Evolutionary conservation across 148 eudicot species (phyloP), one percentile per base, ranked within the genome.

Genomic region (Persicaria maculosa): DNA sequence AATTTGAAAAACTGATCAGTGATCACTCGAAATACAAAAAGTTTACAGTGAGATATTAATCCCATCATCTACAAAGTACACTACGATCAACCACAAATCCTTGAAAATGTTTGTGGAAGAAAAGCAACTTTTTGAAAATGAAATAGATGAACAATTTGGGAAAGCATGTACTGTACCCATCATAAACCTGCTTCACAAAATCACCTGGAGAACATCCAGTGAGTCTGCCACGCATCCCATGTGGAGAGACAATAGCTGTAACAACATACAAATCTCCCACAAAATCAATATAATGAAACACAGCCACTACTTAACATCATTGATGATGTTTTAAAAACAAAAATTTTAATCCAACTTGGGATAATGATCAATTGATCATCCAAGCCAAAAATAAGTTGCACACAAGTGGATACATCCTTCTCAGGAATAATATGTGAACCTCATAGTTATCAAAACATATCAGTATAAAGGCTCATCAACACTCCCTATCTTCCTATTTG

Each of bases 171-270:
- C 68, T 59, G 72, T 74, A 95, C 98, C 98, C 87, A 64, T 83
- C 74, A 81, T 87, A 92, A 50, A 87, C 85, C 77, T 92, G 96
- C 86, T 87, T 89, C 86, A 95, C 98, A 61, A 95, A 92, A 83
- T 95, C 98, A 84, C 90, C 83, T 54, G 96, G 89, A 84, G 97
- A 90, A 76, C 89, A 86, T 75, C 97, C 98, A 71, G 93, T 87
- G 74, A 88, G 83, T 80, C 81, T 85, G 77, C 98, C 97, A 74
- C 88, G 87, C 93, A 95, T 95, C 74, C 98, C 98, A 83, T 90
- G 93, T 77, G 98, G 98, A 76, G 98, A 83, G 74, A 90, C 96
- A 77, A 95, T 76, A 74, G 87, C 98, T 95, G 92, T 22, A 57
- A 31, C 81, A 84, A 11, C 16, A 65, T 65, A 65, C 40, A 65